Evolutionary conservation across 1,284 basidiomycete genomes (phyloP), one percentile per base, ranked within the genome.

Genomic region (Phlebopus sp.): DNA sequence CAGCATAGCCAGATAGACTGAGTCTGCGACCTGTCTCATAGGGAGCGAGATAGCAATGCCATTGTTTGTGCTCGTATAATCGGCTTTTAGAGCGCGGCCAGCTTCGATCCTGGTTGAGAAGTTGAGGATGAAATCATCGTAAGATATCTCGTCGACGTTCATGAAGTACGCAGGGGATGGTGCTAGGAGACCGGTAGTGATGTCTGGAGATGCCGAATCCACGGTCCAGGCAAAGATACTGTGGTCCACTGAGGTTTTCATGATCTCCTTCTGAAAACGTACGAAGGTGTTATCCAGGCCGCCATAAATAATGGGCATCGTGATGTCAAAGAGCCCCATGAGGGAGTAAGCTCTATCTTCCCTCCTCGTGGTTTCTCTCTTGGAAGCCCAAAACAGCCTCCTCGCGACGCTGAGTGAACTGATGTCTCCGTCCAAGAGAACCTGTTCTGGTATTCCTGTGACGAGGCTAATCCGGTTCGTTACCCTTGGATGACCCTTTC

Each of bases 291-390:
- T 32, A 19, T 40, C 50, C 17, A 41, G 19, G 9, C 45, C 51
- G n/a, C 50, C 44, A 18, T 52, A 44, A 11, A 47, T 42, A 29
- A 52, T 27, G 14, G 50, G 43, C 35, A 51, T 45, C 23, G 35
- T 36, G 25, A 52, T 42, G 7, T 18, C 37, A 17, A 52, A 47
- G 14, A 52, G 17, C 10, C 50, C 50, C 50, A 52, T 46, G 19
- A 52, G 50, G 15, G 40, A 52, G 18, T 52, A 52, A 18, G 51
- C 51, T 29, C 15, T 36, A 18, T 52, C 50, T 46, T 52, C 51
- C 17, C 36, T 15, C 17, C 39, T 37, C 8, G 51, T 52, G 10
- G 51, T 47, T 37, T 14, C 39, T 10, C 50, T 32, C 11, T 38
- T 17, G 4, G 40, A 45, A 23, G 50, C 50, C 51, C 51, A 52